Evolutionary conservation across 805 yeast genomes (phyloP), one percentile per base, ranked within the genome.

Genomic region (Ascoidea tarda): DNA sequence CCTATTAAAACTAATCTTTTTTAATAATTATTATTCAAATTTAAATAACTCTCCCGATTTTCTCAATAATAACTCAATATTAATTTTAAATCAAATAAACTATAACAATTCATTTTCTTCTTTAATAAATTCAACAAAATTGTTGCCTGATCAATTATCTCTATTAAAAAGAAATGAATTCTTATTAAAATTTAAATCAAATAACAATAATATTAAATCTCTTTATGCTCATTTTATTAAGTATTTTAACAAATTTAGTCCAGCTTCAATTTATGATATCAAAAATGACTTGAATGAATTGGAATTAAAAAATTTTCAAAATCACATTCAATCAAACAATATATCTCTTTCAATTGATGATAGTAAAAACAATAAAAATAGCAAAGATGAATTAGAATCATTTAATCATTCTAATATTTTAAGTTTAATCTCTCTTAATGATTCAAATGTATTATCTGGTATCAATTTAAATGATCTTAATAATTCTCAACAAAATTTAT

Each of bases 101-200:
- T 33, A 31, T 38, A 48, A 49, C 21, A 47, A 53, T 38, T 14
- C 16, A 6, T n/a, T 55, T 8, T 28, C 52, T 5, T 14, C 14
- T 6, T 52, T 53, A 38, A 47, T 46, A 10, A 32, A 45, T n/a
- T 45, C 48, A n/a, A 55, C 48, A 33, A 55, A 52, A 46, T 47
- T 55, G 5, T 49, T 55, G 16, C 51, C 49, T 8, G 46, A 67
- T 5, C 83, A 79, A 63, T 63, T 65, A 52, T 67, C 62, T 50
- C 59, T 62, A 2, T 58, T 79, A 48, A 57, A 62, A 49, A 70
- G 75, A 59, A 79, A 78, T 59, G 72, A 72, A 59, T 57, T 74
- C 33, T 57, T 74, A 33, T 66, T 78, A 57, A 68, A 69, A 14
- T 71, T 62, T 58, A 60, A 65, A 46, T 21, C 28, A 21, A 59